Evolutionary conservation across 768 basidiomycete genomes (phyloP).

Genomic region (Baorangia bicolor): DNA sequence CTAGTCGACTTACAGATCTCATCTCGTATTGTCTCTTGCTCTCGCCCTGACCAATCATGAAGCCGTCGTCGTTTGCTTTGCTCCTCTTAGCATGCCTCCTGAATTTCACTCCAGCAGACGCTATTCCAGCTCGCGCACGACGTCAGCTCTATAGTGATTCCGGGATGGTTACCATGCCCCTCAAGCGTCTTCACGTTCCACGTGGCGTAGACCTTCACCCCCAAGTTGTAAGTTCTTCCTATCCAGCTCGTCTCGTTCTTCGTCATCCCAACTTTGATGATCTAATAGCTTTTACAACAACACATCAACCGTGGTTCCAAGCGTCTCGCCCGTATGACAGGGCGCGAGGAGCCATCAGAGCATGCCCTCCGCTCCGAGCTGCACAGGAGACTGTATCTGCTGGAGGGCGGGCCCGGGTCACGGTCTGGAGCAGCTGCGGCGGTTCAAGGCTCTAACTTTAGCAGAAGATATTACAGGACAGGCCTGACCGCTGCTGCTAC

Average conservation of each 20-base stretch:
- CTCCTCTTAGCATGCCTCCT: conserved; percentile 54
- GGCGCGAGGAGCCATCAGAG: conserved; percentile 49
- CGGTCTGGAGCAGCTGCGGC: neutral
- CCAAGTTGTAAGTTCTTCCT: conserved; percentile 38
- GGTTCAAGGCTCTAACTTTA: conserved; percentile 2
- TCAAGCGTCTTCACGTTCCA: conserved; percentile 36
- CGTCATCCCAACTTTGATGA: neutral
- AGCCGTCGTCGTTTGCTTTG: conserved; percentile 46
- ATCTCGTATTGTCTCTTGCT: neutral
- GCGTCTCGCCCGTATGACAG: conserved; percentile 69
- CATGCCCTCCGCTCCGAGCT: conserved; percentile 47
- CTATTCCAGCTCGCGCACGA: conserved; percentile 19
- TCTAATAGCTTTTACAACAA: conserved; percentile 60
- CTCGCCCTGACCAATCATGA: conserved; percentile 42
- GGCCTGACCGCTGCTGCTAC: conserved; percentile 5
- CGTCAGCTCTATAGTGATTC: conserved; percentile 15
- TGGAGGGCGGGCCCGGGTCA: conserved; percentile 30
- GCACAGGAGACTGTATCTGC: conserved; percentile 39
- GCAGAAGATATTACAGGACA: conserved; percentile 9
- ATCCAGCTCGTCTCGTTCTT: neutral
- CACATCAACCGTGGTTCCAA: conserved; percentile 63
- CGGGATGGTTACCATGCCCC: conserved; percentile 42
- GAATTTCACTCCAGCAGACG: conserved; percentile 36
- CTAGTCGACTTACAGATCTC: conserved; percentile 12
- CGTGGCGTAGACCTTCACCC: conserved; percentile 39